These are phyloP conservation scores for Chlorella sp. DNA, from an alignment of 139 green algal genomes.

Conservation along the genomic window DNA sequence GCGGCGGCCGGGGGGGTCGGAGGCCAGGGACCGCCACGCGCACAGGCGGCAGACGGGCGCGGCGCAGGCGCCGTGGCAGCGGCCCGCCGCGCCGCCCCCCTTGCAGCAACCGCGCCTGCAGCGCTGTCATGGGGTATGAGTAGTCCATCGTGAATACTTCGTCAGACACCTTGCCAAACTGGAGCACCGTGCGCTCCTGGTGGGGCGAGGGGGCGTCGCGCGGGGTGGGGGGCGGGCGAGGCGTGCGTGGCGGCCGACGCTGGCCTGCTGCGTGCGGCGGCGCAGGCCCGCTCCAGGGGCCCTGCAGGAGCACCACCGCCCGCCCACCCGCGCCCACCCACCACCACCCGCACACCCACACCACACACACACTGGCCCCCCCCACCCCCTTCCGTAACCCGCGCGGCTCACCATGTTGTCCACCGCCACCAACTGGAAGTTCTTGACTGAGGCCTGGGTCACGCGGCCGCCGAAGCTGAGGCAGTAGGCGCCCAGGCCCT, in stretches of 20 bases:
- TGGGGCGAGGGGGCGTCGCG: not conserved
- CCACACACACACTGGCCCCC: not conserved
- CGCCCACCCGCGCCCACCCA: not conserved
- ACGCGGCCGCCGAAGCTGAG: constrained; percentile 98
- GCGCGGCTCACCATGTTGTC: constrained; percentile 29
- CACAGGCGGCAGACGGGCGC: too few relatives aligned
- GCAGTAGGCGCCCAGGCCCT: constrained; percentile 90
- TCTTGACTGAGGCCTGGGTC: constrained; percentile 96
- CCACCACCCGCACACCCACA: not conserved
- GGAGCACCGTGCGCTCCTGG: constrained; percentile 77
- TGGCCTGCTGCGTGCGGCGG: not conserved
- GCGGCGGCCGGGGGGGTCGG: too few relatives aligned
- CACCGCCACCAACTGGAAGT: constrained; percentile 90
- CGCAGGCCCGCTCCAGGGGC: not conserved
- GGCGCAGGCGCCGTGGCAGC: too few relatives aligned
- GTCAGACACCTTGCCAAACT: constrained; percentile 91
- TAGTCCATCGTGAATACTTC: constrained; percentile 97
- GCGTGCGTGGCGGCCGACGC: not conserved
- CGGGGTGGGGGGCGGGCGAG: not conserved
- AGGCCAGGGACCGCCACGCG: too few relatives aligned
- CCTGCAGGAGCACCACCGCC: not conserved
- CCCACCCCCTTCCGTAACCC: not conserved
- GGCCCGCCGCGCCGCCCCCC: not conserved
- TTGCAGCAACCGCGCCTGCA: constrained; percentile 21
- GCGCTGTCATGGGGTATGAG: constrained; percentile 75